Conservation (phyloP, 352 stramenopile genomes). For the Aphanomyces invadans region DNA sequence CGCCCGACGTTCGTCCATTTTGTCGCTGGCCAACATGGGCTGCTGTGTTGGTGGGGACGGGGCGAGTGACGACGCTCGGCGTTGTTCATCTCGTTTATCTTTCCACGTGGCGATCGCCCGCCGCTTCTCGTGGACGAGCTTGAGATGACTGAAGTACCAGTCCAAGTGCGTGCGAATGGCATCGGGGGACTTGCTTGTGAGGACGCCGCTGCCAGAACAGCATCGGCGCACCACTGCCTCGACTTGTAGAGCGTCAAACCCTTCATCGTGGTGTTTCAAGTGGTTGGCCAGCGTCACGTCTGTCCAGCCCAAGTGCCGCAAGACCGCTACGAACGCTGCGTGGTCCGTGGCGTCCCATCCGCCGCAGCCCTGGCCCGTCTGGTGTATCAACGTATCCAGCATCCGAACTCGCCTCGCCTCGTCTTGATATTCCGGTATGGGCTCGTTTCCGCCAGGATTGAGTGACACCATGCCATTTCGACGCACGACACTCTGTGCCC, state of each 20-base stretch:
- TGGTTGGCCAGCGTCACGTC: not conserved
- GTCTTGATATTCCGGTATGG: not conserved
- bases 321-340: constrained; percentile 8
- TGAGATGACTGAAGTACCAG: constrained; percentile 55
- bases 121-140: constrained; percentile 55
- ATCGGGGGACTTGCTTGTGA: constrained; percentile 32
- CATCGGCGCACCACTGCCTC: constrained; percentile 5
- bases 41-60: not conserved
- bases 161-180: constrained; percentile 53
- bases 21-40: not conserved
- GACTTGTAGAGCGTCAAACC: not conserved
- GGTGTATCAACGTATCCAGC: constrained; percentile 6
- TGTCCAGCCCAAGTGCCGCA: not conserved
- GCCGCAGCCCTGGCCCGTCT: constrained; percentile 8
- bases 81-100: constrained; percentile 32
- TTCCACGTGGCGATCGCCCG: constrained; percentile 50
- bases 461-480: not conserved
- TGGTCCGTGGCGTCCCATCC: constrained; percentile 18
- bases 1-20: not conserved
- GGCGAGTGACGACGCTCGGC: not conserved
- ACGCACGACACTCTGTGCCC: not conserved
- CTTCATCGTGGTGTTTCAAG: not conserved
- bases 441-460: not conserved
- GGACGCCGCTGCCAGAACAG: not conserved
- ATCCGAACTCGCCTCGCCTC: constrained; percentile 5